Base-by-base conservation (phyloP, 2,329 filamentous ascomycete species). In the Aspergillus tubingensis region DNA sequence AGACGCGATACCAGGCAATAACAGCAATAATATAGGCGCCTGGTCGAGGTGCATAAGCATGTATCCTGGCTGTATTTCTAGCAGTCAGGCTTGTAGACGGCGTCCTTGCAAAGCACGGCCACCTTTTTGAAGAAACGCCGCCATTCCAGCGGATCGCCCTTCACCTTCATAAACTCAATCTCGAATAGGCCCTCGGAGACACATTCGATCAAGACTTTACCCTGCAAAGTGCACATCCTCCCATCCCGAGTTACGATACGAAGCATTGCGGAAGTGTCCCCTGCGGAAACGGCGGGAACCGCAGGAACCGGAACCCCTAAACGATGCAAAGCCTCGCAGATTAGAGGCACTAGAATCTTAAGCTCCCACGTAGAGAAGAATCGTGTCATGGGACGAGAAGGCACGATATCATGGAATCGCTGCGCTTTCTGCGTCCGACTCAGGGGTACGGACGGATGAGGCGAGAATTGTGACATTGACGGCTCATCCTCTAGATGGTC, bases 91-190 rank as follows among this genome's bases (percentile, higher is more conserved):
- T 83, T 83, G 74, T 87, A 91, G 48, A 98, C 88, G 8, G 87
- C 92, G 72, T 96, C 92, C 72, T 91, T 91, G 78, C 93, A 96
- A 62, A 94, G 81, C 64, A 96, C 82, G 30, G 91, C 91, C n/a
- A 97, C 86, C 76, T 92, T 93, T 79, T 99, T 99, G 82, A 99
- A 99, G 74, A 99, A 92, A 36, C 95, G 83, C 62, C 95, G 86
- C 95, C 96, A 99, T 80, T 98, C 94, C 53, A 99, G 79, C 5
- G 95, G 95, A 80, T 99, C 95, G 5, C 95, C 95, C 79, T 96
- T 97, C 57, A 91, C 85, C 79, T 99, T 99, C 66, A 96, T 86
- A 73, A 99, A 98, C 54, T 92, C 85, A 27, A 97, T 91, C 75
- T 97, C 93, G 23, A 93, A 83, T 32, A 94, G 77, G 62, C 90